Evolutionary conservation across 352 stramenopile genomes (phyloP).

Genomic region (Phytophthora tubulina): DNA sequence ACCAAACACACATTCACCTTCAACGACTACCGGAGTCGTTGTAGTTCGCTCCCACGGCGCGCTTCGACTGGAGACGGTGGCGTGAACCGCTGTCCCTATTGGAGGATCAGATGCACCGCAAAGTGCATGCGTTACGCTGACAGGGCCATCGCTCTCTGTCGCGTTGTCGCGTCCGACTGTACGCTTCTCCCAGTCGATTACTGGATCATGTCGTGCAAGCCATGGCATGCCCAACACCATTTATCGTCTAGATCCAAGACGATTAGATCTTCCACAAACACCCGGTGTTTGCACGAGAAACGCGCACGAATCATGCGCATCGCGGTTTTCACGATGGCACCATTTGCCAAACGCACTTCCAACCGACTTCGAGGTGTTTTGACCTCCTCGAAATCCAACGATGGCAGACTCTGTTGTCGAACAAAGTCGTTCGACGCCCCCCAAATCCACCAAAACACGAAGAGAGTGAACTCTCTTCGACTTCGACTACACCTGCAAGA

Average conservation of each 20-base stretch:
- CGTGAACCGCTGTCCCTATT: neutral
- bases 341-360: neutral
- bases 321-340: neutral
- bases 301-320: neutral
- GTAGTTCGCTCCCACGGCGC: neutral
- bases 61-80: neutral
- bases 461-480: neutral
- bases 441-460: neutral
- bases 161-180: neutral
- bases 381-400: neutral
- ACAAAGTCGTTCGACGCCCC: neutral
- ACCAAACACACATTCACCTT: neutral
- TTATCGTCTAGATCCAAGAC: constrained; percentile 5
- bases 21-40: constrained; percentile 1
- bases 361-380: neutral
- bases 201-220: neutral
- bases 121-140: neutral
- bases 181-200: neutral
- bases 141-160: constrained; percentile 4
- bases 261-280: neutral
- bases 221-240: neutral
- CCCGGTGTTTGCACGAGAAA: neutral
- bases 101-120: neutral
- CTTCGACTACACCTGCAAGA: neutral
- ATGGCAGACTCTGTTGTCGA: neutral